Evolutionary conservation across 768 basidiomycete species (phyloP).

Genomic region (Pisolithus tinctorius): DNA sequence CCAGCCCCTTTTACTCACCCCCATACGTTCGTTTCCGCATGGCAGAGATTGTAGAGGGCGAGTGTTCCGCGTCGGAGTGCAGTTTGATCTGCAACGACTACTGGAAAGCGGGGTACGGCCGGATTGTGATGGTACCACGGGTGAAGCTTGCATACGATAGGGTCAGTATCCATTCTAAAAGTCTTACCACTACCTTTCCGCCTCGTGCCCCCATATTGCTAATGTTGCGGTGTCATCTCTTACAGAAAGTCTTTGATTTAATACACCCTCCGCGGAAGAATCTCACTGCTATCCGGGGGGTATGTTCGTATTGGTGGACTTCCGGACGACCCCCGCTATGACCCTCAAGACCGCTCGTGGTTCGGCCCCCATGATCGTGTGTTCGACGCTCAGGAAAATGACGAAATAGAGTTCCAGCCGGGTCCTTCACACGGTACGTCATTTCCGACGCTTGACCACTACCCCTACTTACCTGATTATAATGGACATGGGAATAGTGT

Average conservation of each 20-base stretch:
- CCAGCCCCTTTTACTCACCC: conserved; percentile 87
- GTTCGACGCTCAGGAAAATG: conserved; percentile 84
- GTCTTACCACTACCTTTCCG: not conserved
- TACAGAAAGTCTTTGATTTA: conserved; percentile 87
- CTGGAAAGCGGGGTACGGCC: conserved; percentile 91
- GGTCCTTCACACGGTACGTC: conserved; percentile 84
- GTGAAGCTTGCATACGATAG: conserved; percentile 95
- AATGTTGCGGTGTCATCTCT: not conserved
- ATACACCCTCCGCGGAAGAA: conserved; percentile 89
- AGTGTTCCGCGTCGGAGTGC: conserved; percentile 95
- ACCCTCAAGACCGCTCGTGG: conserved; percentile 97
- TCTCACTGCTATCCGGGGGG: conserved; percentile 90
- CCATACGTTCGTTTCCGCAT: conserved; percentile 94
- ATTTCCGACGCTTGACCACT: not conserved
- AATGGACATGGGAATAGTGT: conserved; percentile 47
- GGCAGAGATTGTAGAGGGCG: conserved; percentile 81
- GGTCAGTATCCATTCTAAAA: conserved; percentile 33
- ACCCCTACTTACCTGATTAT: not conserved
- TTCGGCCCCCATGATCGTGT: conserved; percentile 95
- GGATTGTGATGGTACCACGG: conserved; percentile 96
- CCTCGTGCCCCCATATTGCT: not conserved
- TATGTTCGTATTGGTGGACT: conserved; percentile 94
- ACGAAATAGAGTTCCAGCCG: conserved; percentile 64
- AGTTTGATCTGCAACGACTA: conserved; percentile 98
- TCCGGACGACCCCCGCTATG: conserved; percentile 91